Evolutionary conservation across 2,329 filamentous ascomycete genomes (phyloP), one percentile per base, ranked within the genome.

Genomic region (Didymella keratinophila): DNA sequence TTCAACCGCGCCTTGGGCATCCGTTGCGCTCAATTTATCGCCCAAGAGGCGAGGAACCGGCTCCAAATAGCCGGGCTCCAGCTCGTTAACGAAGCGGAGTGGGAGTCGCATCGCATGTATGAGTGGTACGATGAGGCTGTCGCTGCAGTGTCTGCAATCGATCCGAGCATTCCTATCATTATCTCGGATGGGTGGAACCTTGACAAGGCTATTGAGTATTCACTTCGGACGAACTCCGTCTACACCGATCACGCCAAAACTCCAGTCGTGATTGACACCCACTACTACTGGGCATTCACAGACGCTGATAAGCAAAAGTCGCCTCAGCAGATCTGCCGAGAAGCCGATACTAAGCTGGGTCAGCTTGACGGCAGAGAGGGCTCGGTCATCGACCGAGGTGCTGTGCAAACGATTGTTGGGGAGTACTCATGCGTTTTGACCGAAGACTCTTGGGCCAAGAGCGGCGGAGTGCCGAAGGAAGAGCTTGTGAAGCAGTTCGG

Each of bases 151-250:
- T 78, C 76, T 3, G 68, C 69, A 7, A 78, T 87, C 44, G 83
- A 87, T 66, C 47, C 75, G 2, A 78, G 70, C 2, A 75, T 87
- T 45, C 84, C 84, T 0, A 72, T 87, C 18, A 83, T 87, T 63
- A 81, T 88, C 60, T 85, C 82, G 7, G 86, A 87, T 66, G 85
- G 77, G 1, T 87, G 85, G 84, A 79, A 86, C 65, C 70, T 87
- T 14, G 61, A 65, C 0, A 72, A 75, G 23, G 79, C 80, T 2
- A 61, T 84, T 23, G 68, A 76, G 9, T 87, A 84, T 76, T 73
- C 70, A 3, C 72, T 77, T 21, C 67, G 67, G 9, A 81, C 79
- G 62, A 82, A 81, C 58, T 65, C 72, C 9, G 68, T 69, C 21
- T 63, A 68, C 30, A 66, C 67, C 5, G 56, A 67, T n/a, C 61